These are phyloP conservation scores for Rhexocercosporidium sp. DNA, from an alignment of 2,329 filamentous ascomycete genomes.

Conservation along the genomic window DNA sequence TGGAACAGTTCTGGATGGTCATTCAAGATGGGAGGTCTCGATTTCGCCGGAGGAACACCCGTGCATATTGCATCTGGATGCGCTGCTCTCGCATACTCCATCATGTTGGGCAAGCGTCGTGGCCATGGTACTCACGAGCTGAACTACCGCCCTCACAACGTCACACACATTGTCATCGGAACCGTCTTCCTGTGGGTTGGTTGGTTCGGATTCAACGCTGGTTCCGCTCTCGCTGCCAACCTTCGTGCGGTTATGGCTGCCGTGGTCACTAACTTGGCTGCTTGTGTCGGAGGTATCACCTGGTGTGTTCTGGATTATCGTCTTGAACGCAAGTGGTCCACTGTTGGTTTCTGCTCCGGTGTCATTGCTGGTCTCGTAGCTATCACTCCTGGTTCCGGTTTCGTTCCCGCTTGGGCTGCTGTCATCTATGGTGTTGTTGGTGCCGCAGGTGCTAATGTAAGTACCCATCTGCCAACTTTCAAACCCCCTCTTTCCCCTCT, in stretches of 20 bases:
- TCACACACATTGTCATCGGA: slow-evolving; percentile 89
- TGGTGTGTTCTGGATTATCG: slow-evolving; percentile 91
- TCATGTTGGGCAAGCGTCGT: slow-evolving; percentile 76
- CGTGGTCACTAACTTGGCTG: slow-evolving; percentile 83
- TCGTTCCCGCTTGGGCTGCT: slow-evolving; percentile 83
- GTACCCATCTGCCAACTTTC: not conserved
- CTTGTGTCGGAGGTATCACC: slow-evolving; percentile 82
- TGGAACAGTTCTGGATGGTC: slow-evolving; percentile 88
- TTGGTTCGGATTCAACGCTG: slow-evolving; percentile 95
- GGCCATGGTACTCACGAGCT: slow-evolving; percentile 87
- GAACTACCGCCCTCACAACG: slow-evolving; percentile 92
- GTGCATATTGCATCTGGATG: slow-evolving; percentile 87
- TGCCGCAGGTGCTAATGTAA: slow-evolving; percentile 73
- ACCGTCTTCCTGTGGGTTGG: slow-evolving; percentile 95
- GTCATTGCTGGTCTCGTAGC: slow-evolving; percentile 86
- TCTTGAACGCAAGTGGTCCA: slow-evolving; percentile 89
- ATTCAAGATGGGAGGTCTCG: slow-evolving; percentile 77
- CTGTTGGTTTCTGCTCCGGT: slow-evolving; percentile 90
- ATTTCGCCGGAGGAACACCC: slow-evolving; percentile 89
- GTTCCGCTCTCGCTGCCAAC: slow-evolving; percentile 81
- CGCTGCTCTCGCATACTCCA: slow-evolving; percentile 85
- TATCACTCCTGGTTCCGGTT: slow-evolving; percentile 87
- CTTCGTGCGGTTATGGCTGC: slow-evolving; percentile 86
- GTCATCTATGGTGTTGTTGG: slow-evolving; percentile 80
- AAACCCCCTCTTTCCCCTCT: not conserved